These are phyloP conservation scores for Coniochaeta sp. DNA, from an alignment of 2,329 filamentous ascomycete genomes.

Conservation along the genomic window DNA sequence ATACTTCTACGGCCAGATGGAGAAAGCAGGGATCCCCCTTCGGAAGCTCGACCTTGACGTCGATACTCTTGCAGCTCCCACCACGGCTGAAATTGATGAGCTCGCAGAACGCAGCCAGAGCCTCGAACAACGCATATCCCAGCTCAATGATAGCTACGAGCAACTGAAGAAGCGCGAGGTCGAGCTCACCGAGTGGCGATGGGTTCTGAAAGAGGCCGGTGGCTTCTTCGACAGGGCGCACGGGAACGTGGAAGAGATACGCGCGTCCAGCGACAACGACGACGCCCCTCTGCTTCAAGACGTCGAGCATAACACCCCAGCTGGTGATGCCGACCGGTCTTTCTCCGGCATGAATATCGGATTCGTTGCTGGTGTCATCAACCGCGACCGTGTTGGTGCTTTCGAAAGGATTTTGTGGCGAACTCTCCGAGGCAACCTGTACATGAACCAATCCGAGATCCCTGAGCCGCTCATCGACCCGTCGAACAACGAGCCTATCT, in stretches of 20 bases:
- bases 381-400: conserved; percentile 82
- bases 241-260: conserved; percentile 93
- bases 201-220: conserved; percentile 92
- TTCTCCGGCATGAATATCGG: conserved; percentile 99
- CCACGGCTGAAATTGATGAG: conserved; percentile 93
- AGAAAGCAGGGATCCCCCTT: conserved; percentile 80
- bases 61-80: conserved; percentile 77
- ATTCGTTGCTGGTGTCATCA: conserved; percentile 94
- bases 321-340: conserved; percentile 67
- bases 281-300: conserved; percentile 91
- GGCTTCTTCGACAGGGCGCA: conserved; percentile 96
- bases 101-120: conserved; percentile 86
- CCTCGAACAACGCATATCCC: conserved; percentile 83
- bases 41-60: conserved; percentile 87
- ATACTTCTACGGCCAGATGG: conserved; percentile 94
- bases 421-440: conserved; percentile 92
- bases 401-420: conserved; percentile 98
- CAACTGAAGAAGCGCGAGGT: conserved; percentile 96
- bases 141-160: conserved; percentile 96
- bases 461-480: conserved; percentile 88
- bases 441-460: conserved; percentile 99
- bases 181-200: conserved; percentile 95
- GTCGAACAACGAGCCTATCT: conserved; percentile 80
- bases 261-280: conserved; percentile 80
- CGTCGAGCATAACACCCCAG: conserved; percentile 70